A percentile compares a stretch with the other conserved stretches of the same genome.
These are phyloP conservation scores for Fraxinus velutina DNA, from an alignment of 305 asterid genomes.

Conservation along the genomic window DNA sequence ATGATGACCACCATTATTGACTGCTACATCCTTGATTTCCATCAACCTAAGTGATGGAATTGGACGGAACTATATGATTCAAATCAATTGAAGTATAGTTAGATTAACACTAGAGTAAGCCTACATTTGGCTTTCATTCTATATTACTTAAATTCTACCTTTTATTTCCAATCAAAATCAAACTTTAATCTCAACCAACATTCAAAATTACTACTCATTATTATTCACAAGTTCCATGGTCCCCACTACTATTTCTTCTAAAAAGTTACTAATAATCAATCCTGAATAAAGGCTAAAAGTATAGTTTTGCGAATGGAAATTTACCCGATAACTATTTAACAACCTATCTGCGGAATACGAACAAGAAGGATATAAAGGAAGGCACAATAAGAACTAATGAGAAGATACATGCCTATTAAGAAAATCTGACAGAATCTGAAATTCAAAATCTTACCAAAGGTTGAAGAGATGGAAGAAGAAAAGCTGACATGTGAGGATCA, in stretches of 20 bases:
- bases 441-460: slow-evolving; percentile 34
- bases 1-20: neutral
- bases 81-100: neutral
- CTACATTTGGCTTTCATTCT: neutral
- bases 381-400: slow-evolving; percentile 17
- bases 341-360: slow-evolving; percentile 13
- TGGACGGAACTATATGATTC: neutral
- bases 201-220: neutral
- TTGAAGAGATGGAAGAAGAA: slow-evolving; percentile 31
- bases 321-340: neutral
- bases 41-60: neutral
- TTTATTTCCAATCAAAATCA: neutral
- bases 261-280: neutral
- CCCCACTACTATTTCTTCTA: neutral
- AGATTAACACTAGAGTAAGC: neutral
- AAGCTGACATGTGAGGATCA: slow-evolving; percentile 33
- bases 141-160: neutral
- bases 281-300: neutral
- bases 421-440: slow-evolving; percentile 26
- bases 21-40: neutral
- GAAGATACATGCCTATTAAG: slow-evolving; percentile 9
- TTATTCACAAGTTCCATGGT: neutral
- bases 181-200: neutral
- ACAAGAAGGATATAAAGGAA: slow-evolving; percentile 12
- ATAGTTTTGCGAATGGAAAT: neutral